Conservation (phyloP, 23 red algal genomes). For the Cyanidium caldarium region DNA sequence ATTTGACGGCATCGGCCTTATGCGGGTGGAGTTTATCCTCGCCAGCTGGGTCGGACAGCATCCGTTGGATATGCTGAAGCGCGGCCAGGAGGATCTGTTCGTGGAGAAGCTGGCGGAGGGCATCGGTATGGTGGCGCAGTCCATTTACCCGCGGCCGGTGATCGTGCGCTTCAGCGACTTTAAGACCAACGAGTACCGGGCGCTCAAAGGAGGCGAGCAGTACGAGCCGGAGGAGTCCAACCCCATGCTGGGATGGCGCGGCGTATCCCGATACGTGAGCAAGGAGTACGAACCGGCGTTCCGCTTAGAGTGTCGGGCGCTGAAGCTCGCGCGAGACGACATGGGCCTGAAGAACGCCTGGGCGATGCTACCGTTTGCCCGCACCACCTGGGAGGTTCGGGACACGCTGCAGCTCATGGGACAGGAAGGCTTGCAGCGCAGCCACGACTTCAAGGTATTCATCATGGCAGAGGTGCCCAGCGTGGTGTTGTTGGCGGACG, state of each 20-base stretch:
- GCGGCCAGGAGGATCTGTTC: slow-evolving; percentile 9
- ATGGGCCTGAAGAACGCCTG: slow-evolving; percentile 16
- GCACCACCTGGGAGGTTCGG: slow-evolving; percentile 15
- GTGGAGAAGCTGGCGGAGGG: slow-evolving; percentile 20
- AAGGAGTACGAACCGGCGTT: slow-evolving; percentile 10
- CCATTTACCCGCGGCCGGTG: slow-evolving; percentile 10
- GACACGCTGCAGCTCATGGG: slow-evolving; percentile 1
- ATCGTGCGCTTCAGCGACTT: slow-evolving; percentile 22
- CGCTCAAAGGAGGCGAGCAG: slow-evolving; percentile 3
- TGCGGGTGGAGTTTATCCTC: slow-evolving; percentile 17
- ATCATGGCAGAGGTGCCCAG: slow-evolving; percentile 18
- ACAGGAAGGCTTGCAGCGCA: slow-evolving; percentile 4
- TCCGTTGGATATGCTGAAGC: slow-evolving; percentile 9
- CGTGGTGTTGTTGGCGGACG: slow-evolving; percentile 5
- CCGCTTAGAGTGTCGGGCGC: slow-evolving; percentile 11
- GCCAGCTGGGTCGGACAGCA: slow-evolving; percentile 15
- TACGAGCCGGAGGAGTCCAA: slow-evolving; percentile 15
- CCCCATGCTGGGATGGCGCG: slow-evolving; percentile 22
- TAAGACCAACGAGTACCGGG: slow-evolving; percentile 22
- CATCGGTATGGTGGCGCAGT: slow-evolving; percentile 13
- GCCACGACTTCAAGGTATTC: slow-evolving; percentile 7
- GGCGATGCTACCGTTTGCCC: slow-evolving; percentile 19
- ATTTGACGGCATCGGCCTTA: slow-evolving; percentile 16
- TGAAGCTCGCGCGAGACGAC: slow-evolving; percentile 9
- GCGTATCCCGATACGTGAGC: slow-evolving; percentile 16